phyloP scores from a whole-genome alignment of 176 grass and related monocot species.

The Miscanthus lutarioriparius region DNA sequence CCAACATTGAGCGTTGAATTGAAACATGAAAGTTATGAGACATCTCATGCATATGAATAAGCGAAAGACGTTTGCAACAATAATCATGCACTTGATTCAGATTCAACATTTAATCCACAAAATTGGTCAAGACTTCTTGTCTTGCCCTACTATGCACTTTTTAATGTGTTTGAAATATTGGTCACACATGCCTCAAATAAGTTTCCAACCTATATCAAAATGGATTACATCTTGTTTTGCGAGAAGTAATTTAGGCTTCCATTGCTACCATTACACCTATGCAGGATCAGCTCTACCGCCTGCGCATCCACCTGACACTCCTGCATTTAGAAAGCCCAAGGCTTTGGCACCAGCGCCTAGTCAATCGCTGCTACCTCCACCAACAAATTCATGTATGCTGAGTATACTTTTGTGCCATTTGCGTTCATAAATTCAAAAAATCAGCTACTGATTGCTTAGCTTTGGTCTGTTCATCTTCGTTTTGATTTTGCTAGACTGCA shows the following conservation, averaged over 20 bases:
- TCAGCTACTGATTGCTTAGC: constrained; percentile 3
- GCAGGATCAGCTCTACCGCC: constrained; percentile 54
- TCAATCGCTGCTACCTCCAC: constrained; percentile 56
- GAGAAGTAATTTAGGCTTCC: background rate
- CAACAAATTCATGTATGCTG: constrained; percentile 70
- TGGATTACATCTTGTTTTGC: constrained; percentile 17
- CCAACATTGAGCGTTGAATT: constrained; percentile 12
- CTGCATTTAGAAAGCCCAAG: constrained; percentile 42
- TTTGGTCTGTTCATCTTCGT: constrained; percentile 24
- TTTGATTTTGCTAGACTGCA: constrained; percentile 69
- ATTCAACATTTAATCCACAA: constrained; percentile 28
- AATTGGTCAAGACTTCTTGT: constrained; percentile 14
- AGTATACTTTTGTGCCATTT: constrained; percentile 31
- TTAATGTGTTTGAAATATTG: constrained; percentile 16
- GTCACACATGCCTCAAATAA: constrained; percentile 36
- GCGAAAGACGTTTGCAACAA: background rate
- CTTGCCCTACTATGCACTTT: background rate
- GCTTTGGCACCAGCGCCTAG: constrained; percentile 48
- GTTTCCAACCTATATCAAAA: constrained; percentile 27
- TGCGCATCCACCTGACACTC: constrained; percentile 32
- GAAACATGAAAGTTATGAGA: constrained; percentile 7
- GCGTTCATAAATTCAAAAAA: constrained; percentile 20
- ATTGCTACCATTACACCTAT: constrained; percentile 35
- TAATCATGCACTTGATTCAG: constrained; percentile 25
- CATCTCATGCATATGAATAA: constrained; percentile 16